Evolutionary conservation across 257 asterid genomes (phyloP).

Genomic region (Solanum boliviense): DNA sequence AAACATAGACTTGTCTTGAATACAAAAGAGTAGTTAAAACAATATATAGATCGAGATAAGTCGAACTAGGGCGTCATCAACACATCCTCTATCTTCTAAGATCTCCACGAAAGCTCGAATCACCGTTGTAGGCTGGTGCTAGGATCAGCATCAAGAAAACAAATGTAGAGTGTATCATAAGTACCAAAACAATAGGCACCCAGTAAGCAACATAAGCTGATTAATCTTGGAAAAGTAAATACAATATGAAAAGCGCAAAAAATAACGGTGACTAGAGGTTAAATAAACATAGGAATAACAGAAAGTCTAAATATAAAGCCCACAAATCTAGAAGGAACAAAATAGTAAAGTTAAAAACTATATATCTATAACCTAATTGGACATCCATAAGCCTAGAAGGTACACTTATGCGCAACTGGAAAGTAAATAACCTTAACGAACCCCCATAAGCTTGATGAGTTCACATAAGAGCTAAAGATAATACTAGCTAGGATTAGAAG

Average conservation of each 20-base stretch:
- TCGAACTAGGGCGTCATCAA: not conserved
- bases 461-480: not conserved
- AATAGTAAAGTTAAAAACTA: not conserved
- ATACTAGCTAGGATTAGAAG: not conserved
- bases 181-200: not conserved
- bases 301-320: not conserved
- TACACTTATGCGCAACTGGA: not conserved
- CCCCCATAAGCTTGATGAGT: not conserved
- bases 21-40: no score
- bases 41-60: not conserved
- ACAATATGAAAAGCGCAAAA: not conserved
- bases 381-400: not conserved
- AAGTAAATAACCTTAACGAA: not conserved
- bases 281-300: no score
- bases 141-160: not conserved
- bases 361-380: not conserved
- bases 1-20: not conserved
- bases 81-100: not conserved
- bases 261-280: not conserved
- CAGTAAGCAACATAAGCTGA: no score
- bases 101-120: not conserved
- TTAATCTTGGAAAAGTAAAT: not conserved
- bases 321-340: not conserved
- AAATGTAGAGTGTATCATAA: not conserved
- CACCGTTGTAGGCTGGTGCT: not conserved